Percentiles rank a stretch among this genome's conserved stretches.
Conservation (phyloP, 108 stramenopile genomes). For the Fragilariopsis cylindrus region DNA sequence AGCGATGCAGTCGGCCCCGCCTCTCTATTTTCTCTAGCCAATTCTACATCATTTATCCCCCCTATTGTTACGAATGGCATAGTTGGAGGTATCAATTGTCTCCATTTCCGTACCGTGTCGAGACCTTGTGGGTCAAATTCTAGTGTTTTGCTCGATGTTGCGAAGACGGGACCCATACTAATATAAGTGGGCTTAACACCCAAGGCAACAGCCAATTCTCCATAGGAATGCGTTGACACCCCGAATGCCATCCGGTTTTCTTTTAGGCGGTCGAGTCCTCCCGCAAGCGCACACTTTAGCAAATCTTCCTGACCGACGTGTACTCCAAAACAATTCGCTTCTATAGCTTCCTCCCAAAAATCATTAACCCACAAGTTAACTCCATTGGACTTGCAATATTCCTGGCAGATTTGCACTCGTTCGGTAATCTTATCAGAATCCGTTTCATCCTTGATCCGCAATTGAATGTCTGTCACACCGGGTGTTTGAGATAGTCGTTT, state of each 20-base stretch:
- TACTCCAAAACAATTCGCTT: conserved; percentile 83
- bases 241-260: conserved; percentile 73
- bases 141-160: conserved; percentile 83
- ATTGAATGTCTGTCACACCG: conserved; percentile 76
- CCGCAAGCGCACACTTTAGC: conserved; percentile 49
- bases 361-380: conserved; percentile 94
- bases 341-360: conserved; percentile 78
- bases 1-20: conserved; percentile 91
- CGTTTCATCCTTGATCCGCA: conserved; percentile 75
- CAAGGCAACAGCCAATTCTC: conserved; percentile 84
- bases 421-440: conserved; percentile 53
- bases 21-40: conserved; percentile 58
- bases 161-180: conserved; percentile 88
- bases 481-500: conserved; percentile 39
- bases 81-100: conserved; percentile 64
- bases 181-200: conserved; percentile 88
- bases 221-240: conserved; percentile 90
- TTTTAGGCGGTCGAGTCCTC: conserved; percentile 55
- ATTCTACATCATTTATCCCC: conserved; percentile 69
- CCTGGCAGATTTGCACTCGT: conserved; percentile 53
- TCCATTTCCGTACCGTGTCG: conserved; percentile 75
- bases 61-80: conserved; percentile 91
- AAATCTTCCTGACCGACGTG: conserved; percentile 95
- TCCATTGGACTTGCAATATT: conserved; percentile 51
- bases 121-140: conserved; percentile 88